These are phyloP conservation scores for Carex arenaria DNA, from an alignment of 202 grass and related monocot species.

Conservation along the genomic window DNA sequence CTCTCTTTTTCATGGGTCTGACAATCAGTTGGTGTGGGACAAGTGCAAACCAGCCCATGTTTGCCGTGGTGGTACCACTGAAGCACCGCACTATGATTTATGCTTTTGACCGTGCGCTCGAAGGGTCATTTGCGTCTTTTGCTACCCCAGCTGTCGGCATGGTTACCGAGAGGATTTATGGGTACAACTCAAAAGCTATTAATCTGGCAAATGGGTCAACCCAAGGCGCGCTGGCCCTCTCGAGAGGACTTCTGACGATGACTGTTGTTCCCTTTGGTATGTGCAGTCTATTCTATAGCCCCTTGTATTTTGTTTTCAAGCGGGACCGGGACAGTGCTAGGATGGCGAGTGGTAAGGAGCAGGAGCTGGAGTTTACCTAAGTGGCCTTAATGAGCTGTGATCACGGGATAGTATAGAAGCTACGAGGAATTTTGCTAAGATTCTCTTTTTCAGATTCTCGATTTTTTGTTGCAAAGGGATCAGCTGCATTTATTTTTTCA, in stretches of 20 bases:
- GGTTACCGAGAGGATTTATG: slow-evolving; percentile 78
- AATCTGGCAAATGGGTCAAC: slow-evolving; percentile 50
- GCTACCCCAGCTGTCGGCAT: slow-evolving; percentile 67
- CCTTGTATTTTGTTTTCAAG: slow-evolving; percentile 83
- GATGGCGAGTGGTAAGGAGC: slow-evolving; percentile 47
- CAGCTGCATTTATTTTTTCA: not conserved
- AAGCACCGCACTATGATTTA: slow-evolving; percentile 98
- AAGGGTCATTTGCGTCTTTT: slow-evolving; percentile 75
- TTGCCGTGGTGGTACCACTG: slow-evolving; percentile 76
- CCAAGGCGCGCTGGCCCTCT: slow-evolving; percentile 72
- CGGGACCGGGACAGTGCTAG: slow-evolving; percentile 53
- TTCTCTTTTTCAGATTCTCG: not conserved
- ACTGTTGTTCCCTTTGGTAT: slow-evolving; percentile 78
- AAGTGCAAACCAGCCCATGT: slow-evolving; percentile 90
- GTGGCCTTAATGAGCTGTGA: not conserved
- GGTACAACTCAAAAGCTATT: slow-evolving; percentile 61
- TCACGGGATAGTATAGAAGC: not conserved
- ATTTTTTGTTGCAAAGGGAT: not conserved
- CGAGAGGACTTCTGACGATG: slow-evolving; percentile 70
- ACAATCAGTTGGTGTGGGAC: slow-evolving; percentile 81
- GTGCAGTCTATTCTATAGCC: slow-evolving; percentile 78
- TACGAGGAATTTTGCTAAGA: not conserved
- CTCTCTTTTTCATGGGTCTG: slow-evolving; percentile 87
- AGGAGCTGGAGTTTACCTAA: slow-evolving; percentile 30
- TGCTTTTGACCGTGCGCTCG: slow-evolving; percentile 70